Conservation (phyloP, 768 basidiomycete genomes). For the Macrocybe gigantea region DNA sequence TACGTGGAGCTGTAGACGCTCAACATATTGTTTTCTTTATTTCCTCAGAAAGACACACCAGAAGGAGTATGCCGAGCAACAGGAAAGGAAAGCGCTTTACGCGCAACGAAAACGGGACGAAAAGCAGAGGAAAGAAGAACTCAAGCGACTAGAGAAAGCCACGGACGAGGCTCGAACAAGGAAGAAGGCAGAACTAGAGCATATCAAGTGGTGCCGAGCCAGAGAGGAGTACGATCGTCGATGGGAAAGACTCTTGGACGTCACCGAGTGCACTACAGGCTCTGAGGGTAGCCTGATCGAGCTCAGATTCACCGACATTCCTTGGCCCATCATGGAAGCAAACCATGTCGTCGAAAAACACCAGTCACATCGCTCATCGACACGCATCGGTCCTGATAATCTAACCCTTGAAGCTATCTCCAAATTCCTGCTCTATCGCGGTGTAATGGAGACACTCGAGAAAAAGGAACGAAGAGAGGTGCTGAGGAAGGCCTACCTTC, state of each 20-base stretch:
- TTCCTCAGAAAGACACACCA: conserved; percentile 58
- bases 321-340: conserved; percentile 57
- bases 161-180: conserved; percentile 47
- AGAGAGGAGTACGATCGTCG: conserved; percentile 48
- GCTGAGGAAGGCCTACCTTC: conserved; percentile 60
- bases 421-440: conserved; percentile 45
- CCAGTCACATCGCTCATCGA: conserved; percentile 7
- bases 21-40: neutral
- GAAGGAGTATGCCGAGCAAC: conserved; percentile 57
- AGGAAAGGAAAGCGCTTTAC: conserved; percentile 45
- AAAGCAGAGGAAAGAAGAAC: conserved; percentile 50
- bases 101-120: conserved; percentile 49
- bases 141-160: conserved; percentile 39
- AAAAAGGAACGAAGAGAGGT: conserved; percentile 43
- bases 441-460: conserved; percentile 3
- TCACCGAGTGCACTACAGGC: conserved; percentile 14
- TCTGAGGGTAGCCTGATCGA: conserved; percentile 8
- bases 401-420: conserved; percentile 52
- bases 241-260: conserved; percentile 48
- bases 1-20: neutral
- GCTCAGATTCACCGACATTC: conserved; percentile 55
- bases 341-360: conserved; percentile 17
- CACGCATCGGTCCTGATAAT: conserved; percentile 32
- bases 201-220: conserved; percentile 35
- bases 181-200: conserved; percentile 43